Base-by-base conservation (phyloP, 169 alveolate species). In the Plasmodium vivax region DNA sequence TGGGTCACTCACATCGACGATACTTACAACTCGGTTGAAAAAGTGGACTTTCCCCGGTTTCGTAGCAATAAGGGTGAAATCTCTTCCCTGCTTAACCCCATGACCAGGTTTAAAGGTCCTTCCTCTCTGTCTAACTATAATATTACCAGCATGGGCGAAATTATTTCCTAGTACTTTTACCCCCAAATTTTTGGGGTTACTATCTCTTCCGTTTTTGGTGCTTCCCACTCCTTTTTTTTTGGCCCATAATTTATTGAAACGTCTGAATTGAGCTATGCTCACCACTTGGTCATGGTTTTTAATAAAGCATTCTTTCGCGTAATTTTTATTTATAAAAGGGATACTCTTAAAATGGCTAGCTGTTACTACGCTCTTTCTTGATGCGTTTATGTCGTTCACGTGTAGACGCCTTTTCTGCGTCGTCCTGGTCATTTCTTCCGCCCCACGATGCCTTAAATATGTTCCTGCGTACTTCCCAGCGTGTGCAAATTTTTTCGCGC, bases 151-250 rank as follows among this genome's bases (percentile, higher is more conserved):
- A 87, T 94, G 85, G 45, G 97, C 98, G 87, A 95, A 97, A 81
- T 96, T 96, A 82, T 97, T 97, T 62, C 97, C 98, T 83, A 73
- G 85, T 85, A 93, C 92, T 87, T 97, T 97, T 71, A 97, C 96
- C 34, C 98, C 98, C 56, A 97, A 94, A 72, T 82, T 95, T 85
- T 97, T 97, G 19, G 98, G 98, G 19, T 96, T 94, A 45, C 98
- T 93, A 87, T 97, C 98, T 56, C 98, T 84, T n/a, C 98, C 98
- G 95, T 97, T 97, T 93, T 95, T 96, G n/a, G 98, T 96, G 82
- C 97, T 95, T 16, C 98, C 98, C n/a, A 97, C 97, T 14, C 98
- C 98, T 51, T 96, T 96, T 77, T 97, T 97, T 45, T 97, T 97
- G 2, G 98, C 98, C 62, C 79, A 81, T 38, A 96, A 68, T 73